Evolutionary conservation across 2,329 filamentous ascomycete species (phyloP), one percentile per base, ranked within the genome.

Genomic region (Cladophialophora exuberans): DNA sequence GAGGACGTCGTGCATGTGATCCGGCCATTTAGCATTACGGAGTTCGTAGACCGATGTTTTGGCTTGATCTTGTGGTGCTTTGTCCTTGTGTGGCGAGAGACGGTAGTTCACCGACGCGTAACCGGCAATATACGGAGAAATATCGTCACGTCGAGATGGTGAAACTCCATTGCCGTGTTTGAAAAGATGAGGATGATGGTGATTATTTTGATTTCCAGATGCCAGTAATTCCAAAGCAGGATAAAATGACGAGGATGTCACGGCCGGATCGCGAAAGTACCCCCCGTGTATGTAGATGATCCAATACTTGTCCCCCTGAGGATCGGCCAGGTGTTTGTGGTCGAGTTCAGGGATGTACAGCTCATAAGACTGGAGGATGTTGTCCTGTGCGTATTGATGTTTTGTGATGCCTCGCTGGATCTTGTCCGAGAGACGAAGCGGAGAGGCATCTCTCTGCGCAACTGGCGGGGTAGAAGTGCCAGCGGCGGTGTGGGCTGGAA

Each of bases 91-190:
- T 2, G 72, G 62, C 28, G 74, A 73, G 5, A 79, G 66, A n/a
- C 76, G 71, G 64, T 79, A 78, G 39, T 73, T 70, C 60, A 79
- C 72, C 6, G 74, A 76, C 3, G 74, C 76, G 58, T 75, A 70
- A 7, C 66, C 74, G 2, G 66, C 61, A 44, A 78, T 72, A 22
- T 42, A 58, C 2, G 62, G 56, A 13, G 57, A 56, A 17, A 53
- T 54, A 11, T 52, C 30, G 11, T 52, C 26, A 17, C 35, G 23
- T n/a, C 22, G 23, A 4, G 38, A 26, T 20, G 17, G 13, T 9
- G 45, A 26, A 13, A 43, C 28, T 28, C 35, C 23, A 17, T 30
- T 25, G n/a, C n/a, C n/a, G n/a, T n/a, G n/a, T 33, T 49, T 53
- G 30, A 38, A 35, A 15, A 36, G 33, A 22, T 50, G 48, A 10